These are phyloP conservation scores for Fusarium drepaniforme DNA, from an alignment of 2,329 filamentous ascomycete genomes.

Conservation along the genomic window DNA sequence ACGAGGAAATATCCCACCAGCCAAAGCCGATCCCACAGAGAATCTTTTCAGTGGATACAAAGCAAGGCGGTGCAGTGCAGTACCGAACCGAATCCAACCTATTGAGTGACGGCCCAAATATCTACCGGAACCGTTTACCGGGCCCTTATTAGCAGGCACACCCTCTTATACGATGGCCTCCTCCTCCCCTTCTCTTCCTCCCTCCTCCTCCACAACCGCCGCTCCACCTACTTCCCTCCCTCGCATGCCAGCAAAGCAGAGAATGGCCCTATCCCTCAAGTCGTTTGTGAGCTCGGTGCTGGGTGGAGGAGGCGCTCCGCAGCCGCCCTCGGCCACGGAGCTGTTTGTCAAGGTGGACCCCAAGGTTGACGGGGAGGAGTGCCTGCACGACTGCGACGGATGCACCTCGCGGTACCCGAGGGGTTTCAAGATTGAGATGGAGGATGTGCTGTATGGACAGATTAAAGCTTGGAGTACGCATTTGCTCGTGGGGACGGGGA, in stretches of 20 bases:
- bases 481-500: constrained; percentile 92
- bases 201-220: constrained; percentile 20
- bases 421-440: constrained; percentile 78
- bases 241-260: constrained; percentile 51
- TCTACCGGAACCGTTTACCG: constrained; percentile 11
- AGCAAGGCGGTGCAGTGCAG: not conserved
- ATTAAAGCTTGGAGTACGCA: constrained; percentile 92
- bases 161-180: constrained; percentile 26
- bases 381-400: constrained; percentile 85
- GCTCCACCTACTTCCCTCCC: constrained; percentile 31
- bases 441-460: constrained; percentile 84
- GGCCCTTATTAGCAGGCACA: not conserved
- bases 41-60: constrained; percentile 19
- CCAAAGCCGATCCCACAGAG: constrained; percentile 3
- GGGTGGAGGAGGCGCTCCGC: constrained; percentile 34
- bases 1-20: not conserved
- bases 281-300: constrained; percentile 49
- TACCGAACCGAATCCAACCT: constrained; percentile 28
- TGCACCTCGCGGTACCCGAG: constrained; percentile 85
- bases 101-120: constrained; percentile 32
- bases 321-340: constrained; percentile 48
- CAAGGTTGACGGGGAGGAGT: constrained; percentile 88
- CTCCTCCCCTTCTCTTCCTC: not conserved
- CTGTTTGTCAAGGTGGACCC: constrained; percentile 83
- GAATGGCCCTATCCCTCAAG: constrained; percentile 57